These are phyloP conservation scores for Stephania yunnanensis DNA, from an alignment of 164 flowering plant genomes.

Conservation along the genomic window DNA sequence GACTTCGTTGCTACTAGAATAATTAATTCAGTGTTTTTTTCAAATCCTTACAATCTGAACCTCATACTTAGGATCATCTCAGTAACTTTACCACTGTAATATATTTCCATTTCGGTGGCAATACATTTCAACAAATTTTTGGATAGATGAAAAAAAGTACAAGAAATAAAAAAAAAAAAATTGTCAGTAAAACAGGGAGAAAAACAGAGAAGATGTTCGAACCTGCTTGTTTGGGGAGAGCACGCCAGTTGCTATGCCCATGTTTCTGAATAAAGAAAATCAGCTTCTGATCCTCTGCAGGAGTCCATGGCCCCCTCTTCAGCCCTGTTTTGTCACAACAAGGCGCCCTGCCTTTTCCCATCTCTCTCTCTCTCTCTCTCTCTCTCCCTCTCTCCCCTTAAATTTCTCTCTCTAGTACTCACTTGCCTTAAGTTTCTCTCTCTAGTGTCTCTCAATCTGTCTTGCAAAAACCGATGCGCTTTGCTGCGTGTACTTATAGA, in stretches of 20 bases:
- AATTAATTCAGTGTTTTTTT: too few species aligned
- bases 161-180: background rate
- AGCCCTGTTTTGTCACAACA: constrained; percentile 67
- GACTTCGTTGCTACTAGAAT: too few species aligned
- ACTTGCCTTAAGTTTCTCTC: background rate
- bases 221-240: constrained; percentile 78
- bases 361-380: constrained; percentile 4
- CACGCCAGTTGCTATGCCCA: constrained; percentile 78
- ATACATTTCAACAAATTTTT: too few species aligned
- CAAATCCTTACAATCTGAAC: too few species aligned
- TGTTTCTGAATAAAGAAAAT: constrained; percentile 50
- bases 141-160: too few species aligned
- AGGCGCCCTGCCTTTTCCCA: constrained; percentile 48
- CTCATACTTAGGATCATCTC: too few species aligned
- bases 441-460: background rate
- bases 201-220: constrained; percentile 6
- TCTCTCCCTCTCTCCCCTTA: background rate
- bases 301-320: constrained; percentile 81
- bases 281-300: constrained; percentile 59
- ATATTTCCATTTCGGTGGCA: too few species aligned
- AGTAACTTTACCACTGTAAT: too few species aligned
- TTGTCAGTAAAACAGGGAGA: background rate
- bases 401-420: background rate
- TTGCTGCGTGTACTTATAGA: background rate
- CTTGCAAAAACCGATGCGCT: background rate